A percentile compares a stretch with the other conserved stretches of the same genome.
Evolutionary conservation across 2,329 filamentous ascomycete genomes (phyloP).

Genomic region (Diplodia intermedia): DNA sequence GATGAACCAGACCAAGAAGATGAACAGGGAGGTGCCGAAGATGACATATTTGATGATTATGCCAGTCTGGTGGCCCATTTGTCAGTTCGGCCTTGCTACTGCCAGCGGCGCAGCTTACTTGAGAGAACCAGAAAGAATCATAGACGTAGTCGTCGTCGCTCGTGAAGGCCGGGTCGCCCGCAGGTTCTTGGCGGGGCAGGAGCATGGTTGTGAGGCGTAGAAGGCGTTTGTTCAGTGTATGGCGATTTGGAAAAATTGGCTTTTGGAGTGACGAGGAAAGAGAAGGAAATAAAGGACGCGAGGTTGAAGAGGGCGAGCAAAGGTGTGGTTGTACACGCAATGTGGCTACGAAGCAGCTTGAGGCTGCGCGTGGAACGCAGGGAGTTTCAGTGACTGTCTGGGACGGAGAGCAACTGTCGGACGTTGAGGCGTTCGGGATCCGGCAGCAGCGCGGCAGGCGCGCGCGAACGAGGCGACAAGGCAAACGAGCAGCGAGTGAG

Average conservation of each 20-base stretch:
- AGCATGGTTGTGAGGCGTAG: slow-evolving; percentile 19
- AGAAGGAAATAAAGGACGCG: neutral
- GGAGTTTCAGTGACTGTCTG: slow-evolving; percentile 19
- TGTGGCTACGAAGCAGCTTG: slow-evolving; percentile 6
- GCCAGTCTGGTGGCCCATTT: slow-evolving; percentile 59
- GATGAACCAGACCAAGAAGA: slow-evolving; percentile 67
- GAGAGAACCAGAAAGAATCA: slow-evolving; percentile 23
- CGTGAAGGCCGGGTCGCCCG: slow-evolving; percentile 9
- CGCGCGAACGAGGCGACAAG: neutral
- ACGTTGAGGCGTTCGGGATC: slow-evolving; percentile 6
- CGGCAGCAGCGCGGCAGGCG: neutral
- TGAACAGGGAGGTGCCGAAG: slow-evolving; percentile 64
- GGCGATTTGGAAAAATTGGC: neutral
- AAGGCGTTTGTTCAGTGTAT: neutral
- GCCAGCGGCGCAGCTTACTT: slow-evolving; percentile 6
- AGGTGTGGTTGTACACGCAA: slow-evolving; percentile 16
- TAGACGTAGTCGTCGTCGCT: slow-evolving; percentile 10
- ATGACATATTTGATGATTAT: slow-evolving; percentile 75
- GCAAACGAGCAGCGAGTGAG: neutral
- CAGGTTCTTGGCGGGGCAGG: slow-evolving; percentile 21
- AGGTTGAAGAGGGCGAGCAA: slow-evolving; percentile 1
- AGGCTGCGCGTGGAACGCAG: slow-evolving; percentile 13
- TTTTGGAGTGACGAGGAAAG: neutral
- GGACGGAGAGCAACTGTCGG: neutral
- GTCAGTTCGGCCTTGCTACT: neutral